These are phyloP conservation scores for Aspergillus sp. DNA, from an alignment of 2,329 filamentous ascomycete species.

Conservation along the genomic window DNA sequence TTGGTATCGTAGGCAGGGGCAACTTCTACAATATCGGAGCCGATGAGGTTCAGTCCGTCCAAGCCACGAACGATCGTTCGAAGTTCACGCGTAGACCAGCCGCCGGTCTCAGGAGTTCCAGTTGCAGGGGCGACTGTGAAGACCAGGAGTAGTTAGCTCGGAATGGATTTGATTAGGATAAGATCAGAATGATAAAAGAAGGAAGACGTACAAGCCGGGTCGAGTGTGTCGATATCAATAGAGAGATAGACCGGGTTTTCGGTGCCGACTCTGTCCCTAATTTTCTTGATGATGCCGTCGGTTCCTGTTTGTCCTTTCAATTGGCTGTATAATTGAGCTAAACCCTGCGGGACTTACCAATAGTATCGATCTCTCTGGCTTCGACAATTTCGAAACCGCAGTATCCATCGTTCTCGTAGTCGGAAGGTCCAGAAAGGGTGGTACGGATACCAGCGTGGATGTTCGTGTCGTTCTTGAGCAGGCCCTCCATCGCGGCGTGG, in stretches of 20 bases:
- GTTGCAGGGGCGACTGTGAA: constrained; percentile 45
- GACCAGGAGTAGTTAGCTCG: no score
- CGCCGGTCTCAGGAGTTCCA: constrained; percentile 61
- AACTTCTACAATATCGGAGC: constrained; percentile 63
- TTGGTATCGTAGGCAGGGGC: constrained; percentile 62
- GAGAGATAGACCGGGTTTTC: constrained; percentile 75
- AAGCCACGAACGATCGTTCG: constrained; percentile 60
- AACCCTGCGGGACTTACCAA: constrained; percentile 38
- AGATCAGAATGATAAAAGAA: background rate
- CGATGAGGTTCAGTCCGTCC: constrained; percentile 57
- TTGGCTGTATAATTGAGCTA: background rate
- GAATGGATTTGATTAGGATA: no score
- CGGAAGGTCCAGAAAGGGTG: constrained; percentile 72
- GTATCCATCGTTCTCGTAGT: constrained; percentile 84
- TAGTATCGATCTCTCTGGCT: constrained; percentile 68
- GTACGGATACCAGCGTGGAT: constrained; percentile 87
- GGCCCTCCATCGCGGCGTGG: constrained; percentile 74
- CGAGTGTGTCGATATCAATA: constrained; percentile 84
- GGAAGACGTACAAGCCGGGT: constrained; percentile 66
- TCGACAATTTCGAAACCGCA: constrained; percentile 82
- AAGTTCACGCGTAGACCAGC: constrained; percentile 61
- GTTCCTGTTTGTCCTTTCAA: constrained; percentile 39
- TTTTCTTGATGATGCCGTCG: constrained; percentile 75
- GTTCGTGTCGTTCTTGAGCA: constrained; percentile 78
- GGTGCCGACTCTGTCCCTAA: constrained; percentile 71